Evolutionary conservation across 2,329 filamentous ascomycete species (phyloP).

Genomic region (Periconia macrospinosa): DNA sequence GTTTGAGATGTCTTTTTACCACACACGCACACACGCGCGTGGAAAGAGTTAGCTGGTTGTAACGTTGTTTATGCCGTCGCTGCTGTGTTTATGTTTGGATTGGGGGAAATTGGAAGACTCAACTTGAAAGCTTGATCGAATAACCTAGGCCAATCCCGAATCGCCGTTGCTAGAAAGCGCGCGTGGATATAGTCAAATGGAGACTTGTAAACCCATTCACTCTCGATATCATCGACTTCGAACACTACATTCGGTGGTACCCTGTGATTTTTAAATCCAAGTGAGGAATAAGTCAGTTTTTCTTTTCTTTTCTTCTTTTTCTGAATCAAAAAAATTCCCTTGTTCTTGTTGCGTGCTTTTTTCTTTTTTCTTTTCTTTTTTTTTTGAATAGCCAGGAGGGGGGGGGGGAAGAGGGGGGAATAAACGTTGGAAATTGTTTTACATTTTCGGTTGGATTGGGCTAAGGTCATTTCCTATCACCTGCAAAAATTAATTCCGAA

Average conservation of each 20-base stretch:
- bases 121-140: slow-evolving; percentile 50
- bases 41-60: slow-evolving; percentile 1
- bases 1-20: slow-evolving; percentile 42
- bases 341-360: too few relatives aligned
- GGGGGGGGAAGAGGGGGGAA: too few relatives aligned
- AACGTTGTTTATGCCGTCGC: too few relatives aligned
- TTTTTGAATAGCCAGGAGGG: too few relatives aligned
- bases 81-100: too few relatives aligned
- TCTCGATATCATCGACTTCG: slow-evolving; percentile 64
- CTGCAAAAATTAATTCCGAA: background rate
- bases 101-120: background rate
- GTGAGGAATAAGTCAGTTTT: background rate
- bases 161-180: slow-evolving; percentile 53
- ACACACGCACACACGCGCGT: too few relatives aligned
- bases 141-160: slow-evolving; percentile 58
- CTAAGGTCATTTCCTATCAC: slow-evolving; percentile 46
- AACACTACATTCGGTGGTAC: slow-evolving; percentile 65
- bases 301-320: background rate
- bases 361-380: too few relatives aligned
- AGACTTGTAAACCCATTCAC: slow-evolving; percentile 56
- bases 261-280: too few relatives aligned
- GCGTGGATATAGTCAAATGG: slow-evolving; percentile 61
- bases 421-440: background rate
- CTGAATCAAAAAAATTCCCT: too few relatives aligned
- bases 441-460: slow-evolving; percentile 50